Conservation (phyloP, 352 stramenopile species). For the Phytophthora ohioensis region DNA sequence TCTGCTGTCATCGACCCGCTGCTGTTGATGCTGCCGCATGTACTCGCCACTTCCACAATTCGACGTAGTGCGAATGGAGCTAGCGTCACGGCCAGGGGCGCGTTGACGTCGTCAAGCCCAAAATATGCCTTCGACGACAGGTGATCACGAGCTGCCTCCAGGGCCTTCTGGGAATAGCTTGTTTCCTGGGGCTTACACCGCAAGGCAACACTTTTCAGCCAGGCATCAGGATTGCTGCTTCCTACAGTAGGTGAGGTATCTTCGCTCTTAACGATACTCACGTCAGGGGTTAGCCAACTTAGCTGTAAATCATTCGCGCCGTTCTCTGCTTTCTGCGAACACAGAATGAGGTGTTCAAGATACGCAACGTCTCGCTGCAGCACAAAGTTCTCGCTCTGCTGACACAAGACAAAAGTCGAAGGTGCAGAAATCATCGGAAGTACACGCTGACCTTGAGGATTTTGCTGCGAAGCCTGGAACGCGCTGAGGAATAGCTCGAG, state of each 20-base stretch:
- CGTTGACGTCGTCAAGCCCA: conserved; percentile 19
- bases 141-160: conserved; percentile 57
- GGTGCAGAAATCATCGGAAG: conserved; percentile 39
- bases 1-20: conserved; percentile 50
- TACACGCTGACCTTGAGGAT: conserved; percentile 45
- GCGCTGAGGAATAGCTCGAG: conserved; percentile 47
- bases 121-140: conserved; percentile 68
- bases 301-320: conserved; percentile 39
- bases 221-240: conserved; percentile 23
- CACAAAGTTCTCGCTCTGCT: conserved; percentile 59
- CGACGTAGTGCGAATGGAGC: conserved; percentile 68
- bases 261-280: conserved; percentile 8
- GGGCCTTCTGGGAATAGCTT: conserved; percentile 39
- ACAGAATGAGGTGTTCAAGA: conserved; percentile 67
- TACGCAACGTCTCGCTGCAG: conserved; percentile 70
- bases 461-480: conserved; percentile 35
- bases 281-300: conserved; percentile 35
- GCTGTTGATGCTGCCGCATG: conserved; percentile 19
- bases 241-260: neutral
- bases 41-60: conserved; percentile 57
- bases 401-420: conserved; percentile 69
- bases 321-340: conserved; percentile 22
- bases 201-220: conserved; percentile 46
- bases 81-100: conserved; percentile 44
- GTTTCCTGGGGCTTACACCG: conserved; percentile 27